A percentile compares a stretch with the other conserved stretches of the same genome.
phyloP scores from a whole-genome alignment of 2,329 filamentous ascomycete genomes.

The Verticillium tricorpus region DNA sequence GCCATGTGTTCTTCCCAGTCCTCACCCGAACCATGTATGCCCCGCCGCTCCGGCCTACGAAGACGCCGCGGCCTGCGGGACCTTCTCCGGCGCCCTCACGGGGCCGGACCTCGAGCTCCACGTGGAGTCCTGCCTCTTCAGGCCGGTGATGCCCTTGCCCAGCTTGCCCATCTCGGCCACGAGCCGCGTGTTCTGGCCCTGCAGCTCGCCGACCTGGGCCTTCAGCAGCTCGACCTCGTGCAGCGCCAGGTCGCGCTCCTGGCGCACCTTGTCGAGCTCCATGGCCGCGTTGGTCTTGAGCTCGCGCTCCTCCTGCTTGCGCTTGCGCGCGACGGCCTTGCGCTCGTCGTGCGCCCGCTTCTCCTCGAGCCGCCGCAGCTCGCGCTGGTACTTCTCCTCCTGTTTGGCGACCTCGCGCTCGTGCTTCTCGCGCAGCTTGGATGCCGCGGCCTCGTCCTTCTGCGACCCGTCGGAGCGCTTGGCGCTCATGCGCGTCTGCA shows the following conservation, averaged over 20 bases:
- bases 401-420: slow-evolving; percentile 60
- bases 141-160: slow-evolving; percentile 1
- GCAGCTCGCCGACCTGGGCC: slow-evolving; percentile 51
- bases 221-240: slow-evolving; percentile 52
- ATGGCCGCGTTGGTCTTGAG: slow-evolving; percentile 42
- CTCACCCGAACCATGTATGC: neutral
- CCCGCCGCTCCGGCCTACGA: neutral
- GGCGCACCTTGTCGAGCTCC: slow-evolving; percentile 47
- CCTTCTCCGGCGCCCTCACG: slow-evolving; percentile 1
- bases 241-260: slow-evolving; percentile 47
- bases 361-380: slow-evolving; percentile 60
- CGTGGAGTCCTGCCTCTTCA: slow-evolving; percentile 32
- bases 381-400: slow-evolving; percentile 60
- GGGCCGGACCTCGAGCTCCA: slow-evolving; percentile 5
- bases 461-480: slow-evolving; percentile 43
- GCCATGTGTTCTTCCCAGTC: neutral
- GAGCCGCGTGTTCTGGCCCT: slow-evolving; percentile 55
- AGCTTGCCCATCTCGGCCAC: slow-evolving; percentile 43
- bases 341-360: slow-evolving; percentile 58
- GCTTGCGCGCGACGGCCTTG: slow-evolving; percentile 49
- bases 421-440: slow-evolving; percentile 60
- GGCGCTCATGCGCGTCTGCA: slow-evolving; percentile 41
- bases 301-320: slow-evolving; percentile 49
- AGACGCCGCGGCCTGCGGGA: neutral
- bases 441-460: slow-evolving; percentile 44